A percentile compares a stretch with the other conserved stretches of the same genome.
Evolutionary conservation across 805 yeast genomes (phyloP).

Genomic region (Yamadazyma sp.): DNA sequence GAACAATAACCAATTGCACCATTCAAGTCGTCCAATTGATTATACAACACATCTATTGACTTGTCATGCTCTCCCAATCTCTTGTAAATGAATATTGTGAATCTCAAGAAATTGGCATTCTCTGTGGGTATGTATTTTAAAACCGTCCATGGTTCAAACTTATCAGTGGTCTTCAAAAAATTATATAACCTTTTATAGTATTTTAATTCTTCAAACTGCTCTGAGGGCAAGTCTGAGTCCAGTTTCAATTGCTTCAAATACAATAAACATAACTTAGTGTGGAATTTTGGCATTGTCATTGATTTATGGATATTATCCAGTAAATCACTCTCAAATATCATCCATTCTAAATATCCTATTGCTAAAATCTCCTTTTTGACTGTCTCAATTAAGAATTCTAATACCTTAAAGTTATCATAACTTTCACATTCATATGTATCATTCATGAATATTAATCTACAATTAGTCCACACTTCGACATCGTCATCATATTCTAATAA

Average conservation of each 20-base stretch:
- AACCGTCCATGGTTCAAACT: slow-evolving; percentile 37
- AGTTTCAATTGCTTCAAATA: slow-evolving; percentile 23
- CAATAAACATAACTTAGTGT: slow-evolving; percentile 32
- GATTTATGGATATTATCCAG: slow-evolving; percentile 15
- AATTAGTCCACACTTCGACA: slow-evolving; percentile 31
- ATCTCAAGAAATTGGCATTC: slow-evolving; percentile 33
- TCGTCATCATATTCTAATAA: slow-evolving; percentile 35
- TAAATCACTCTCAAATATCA: slow-evolving; percentile 34
- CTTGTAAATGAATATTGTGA: slow-evolving; percentile 57
- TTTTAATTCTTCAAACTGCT: slow-evolving; percentile 10
- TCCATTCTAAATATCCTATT: slow-evolving; percentile 46
- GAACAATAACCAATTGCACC: slow-evolving; percentile 64
- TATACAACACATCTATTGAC: slow-evolving; percentile 59
- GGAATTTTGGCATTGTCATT: slow-evolving; percentile 22
- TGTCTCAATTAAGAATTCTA: slow-evolving; percentile 43
- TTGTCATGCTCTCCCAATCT: slow-evolving; percentile 59
- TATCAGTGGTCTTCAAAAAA: slow-evolving; percentile 28
- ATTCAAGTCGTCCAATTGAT: slow-evolving; percentile 52
- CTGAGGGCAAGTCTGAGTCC: slow-evolving; percentile 5
- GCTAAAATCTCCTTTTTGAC: slow-evolving; percentile 20
- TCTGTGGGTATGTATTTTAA: slow-evolving; percentile 31
- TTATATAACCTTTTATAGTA: slow-evolving; percentile 29
- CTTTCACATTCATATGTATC: slow-evolving; percentile 59
- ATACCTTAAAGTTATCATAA: slow-evolving; percentile 51
- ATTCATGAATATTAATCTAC: slow-evolving; percentile 57